A percentile compares a stretch with the other conserved stretches of the same genome.
Evolutionary conservation across 1,284 basidiomycete genomes (phyloP).

Genomic region (Ustilago shanxiensis): DNA sequence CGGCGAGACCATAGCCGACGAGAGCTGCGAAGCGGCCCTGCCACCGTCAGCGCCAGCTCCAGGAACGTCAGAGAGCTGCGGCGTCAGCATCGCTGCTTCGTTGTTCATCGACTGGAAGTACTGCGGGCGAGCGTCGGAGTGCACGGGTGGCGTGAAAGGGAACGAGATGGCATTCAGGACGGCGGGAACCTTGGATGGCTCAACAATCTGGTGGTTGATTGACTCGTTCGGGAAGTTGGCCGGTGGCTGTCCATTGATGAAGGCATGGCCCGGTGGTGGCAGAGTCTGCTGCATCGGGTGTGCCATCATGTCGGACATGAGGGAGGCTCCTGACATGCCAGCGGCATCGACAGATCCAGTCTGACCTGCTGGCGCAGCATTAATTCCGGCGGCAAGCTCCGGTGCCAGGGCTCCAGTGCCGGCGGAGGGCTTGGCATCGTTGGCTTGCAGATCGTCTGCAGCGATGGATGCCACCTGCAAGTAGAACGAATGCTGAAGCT

Average conservation of each 20-base stretch:
- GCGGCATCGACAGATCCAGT: not conserved
- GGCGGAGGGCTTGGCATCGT: slow-evolving; percentile 33
- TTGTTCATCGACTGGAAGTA: slow-evolving; percentile 49
- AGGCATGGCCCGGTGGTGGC: slow-evolving; percentile 32
- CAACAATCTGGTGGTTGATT: slow-evolving; percentile 61
- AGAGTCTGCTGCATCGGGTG: slow-evolving; percentile 27
- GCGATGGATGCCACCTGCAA: slow-evolving; percentile 54
- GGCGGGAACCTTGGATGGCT: slow-evolving; percentile 59
- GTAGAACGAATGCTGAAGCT: slow-evolving; percentile 63
- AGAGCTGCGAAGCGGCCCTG: slow-evolving; percentile 29
- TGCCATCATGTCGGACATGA: slow-evolving; percentile 22
- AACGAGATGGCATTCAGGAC: slow-evolving; percentile 61
- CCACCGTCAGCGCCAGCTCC: slow-evolving; percentile 19
- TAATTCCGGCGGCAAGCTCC: slow-evolving; percentile 15
- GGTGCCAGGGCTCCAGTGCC: slow-evolving; percentile 18
- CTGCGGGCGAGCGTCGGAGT: slow-evolving; percentile 47
- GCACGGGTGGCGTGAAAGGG: slow-evolving; percentile 64
- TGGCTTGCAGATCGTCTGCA: slow-evolving; percentile 38
- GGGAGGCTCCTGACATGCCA: slow-evolving; percentile 11
- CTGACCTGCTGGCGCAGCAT: slow-evolving; percentile 2
- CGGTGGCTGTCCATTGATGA: slow-evolving; percentile 52
- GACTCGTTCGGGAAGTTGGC: slow-evolving; percentile 52
- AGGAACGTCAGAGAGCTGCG: slow-evolving; percentile 41
- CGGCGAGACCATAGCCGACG: slow-evolving; percentile 43
- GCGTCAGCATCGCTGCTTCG: slow-evolving; percentile 49